Percentiles rank a stretch among this genome's conserved stretches.
These are phyloP conservation scores for Pichia sp. DNA, from an alignment of 1,139 yeast species.

Conservation along the genomic window DNA sequence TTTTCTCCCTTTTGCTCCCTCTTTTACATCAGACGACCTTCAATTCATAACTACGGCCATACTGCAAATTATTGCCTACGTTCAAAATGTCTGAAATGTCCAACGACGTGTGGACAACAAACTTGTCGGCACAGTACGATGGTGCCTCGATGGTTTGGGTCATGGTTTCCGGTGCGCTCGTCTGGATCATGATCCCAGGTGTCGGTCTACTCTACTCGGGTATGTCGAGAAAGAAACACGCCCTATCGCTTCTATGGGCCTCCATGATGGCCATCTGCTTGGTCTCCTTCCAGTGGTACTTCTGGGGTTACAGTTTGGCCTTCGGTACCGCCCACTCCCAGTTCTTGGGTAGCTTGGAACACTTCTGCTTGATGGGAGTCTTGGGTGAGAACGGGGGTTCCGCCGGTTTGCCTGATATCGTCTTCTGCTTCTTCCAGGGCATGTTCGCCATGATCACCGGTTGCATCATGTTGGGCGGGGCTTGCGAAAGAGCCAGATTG, in stretches of 20 bases:
- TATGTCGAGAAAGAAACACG: conserved; percentile 86
- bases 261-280: conserved; percentile 81
- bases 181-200: conserved; percentile 95
- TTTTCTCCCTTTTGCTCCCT: no score
- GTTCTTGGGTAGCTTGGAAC: conserved; percentile 74
- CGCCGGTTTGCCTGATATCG: conserved; percentile 70
- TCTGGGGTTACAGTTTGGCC: conserved; percentile 92
- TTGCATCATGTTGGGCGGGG: conserved; percentile 92
- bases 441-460: conserved; percentile 95
- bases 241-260: conserved; percentile 89
- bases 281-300: conserved; percentile 90
- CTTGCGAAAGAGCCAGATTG: conserved; percentile 94
- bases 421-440: conserved; percentile 88
- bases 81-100: conserved; percentile 14
- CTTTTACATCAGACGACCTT: no score
- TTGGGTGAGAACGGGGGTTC: conserved; percentile 75
- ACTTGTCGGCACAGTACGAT: conserved; percentile 71
- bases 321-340: conserved; percentile 61
- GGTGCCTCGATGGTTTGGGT: conserved; percentile 86
- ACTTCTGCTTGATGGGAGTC: conserved; percentile 74
- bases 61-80: not conserved
- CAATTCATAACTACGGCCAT: no score
- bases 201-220: conserved; percentile 89
- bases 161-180: conserved; percentile 62
- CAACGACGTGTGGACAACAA: conserved; percentile 34